Evolutionary conservation across 805 yeast genomes (phyloP).

Genomic region (Pichia sporocuriosa): DNA sequence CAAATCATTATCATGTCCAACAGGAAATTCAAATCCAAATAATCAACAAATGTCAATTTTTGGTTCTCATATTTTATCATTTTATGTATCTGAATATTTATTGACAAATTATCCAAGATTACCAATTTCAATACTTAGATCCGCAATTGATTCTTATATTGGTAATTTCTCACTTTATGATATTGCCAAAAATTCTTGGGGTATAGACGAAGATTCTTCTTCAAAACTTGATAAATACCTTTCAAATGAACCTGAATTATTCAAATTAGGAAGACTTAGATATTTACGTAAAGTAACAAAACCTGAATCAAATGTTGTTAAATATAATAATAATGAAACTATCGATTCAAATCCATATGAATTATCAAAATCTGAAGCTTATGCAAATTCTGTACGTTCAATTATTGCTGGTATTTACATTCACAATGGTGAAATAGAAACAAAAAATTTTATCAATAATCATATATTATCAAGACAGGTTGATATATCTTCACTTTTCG

Average conservation of each 20-base stretch:
- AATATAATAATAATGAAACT: no score
- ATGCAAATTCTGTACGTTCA: conserved; percentile 72
- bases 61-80: conserved; percentile 72
- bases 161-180: conserved; percentile 59
- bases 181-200: conserved; percentile 72
- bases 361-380: conserved; percentile 32
- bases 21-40: conserved; percentile 43
- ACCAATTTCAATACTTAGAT: conserved; percentile 70
- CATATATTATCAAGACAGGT: conserved; percentile 81
- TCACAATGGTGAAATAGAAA: conserved; percentile 56
- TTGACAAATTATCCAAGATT: conserved; percentile 80
- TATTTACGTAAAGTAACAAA: conserved; percentile 34
- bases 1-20: conserved; percentile 62
- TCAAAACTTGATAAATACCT: conserved; percentile 60
- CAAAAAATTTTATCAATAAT: conserved; percentile 61
- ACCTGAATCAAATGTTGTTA: conserved; percentile 46
- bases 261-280: conserved; percentile 65
- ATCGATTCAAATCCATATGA: conserved; percentile 21
- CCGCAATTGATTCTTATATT: conserved; percentile 69
- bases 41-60: conserved; percentile 76
- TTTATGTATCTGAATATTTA: conserved; percentile 68
- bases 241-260: conserved; percentile 59
- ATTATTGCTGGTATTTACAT: conserved; percentile 78
- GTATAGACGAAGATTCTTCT: conserved; percentile 70
- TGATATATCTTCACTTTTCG: conserved; percentile 66